Evolutionary conservation across 495 filamentous ascomycete species (phyloP), one percentile per base, ranked within the genome.

Genomic region (Saxophila tyrrhenica): DNA sequence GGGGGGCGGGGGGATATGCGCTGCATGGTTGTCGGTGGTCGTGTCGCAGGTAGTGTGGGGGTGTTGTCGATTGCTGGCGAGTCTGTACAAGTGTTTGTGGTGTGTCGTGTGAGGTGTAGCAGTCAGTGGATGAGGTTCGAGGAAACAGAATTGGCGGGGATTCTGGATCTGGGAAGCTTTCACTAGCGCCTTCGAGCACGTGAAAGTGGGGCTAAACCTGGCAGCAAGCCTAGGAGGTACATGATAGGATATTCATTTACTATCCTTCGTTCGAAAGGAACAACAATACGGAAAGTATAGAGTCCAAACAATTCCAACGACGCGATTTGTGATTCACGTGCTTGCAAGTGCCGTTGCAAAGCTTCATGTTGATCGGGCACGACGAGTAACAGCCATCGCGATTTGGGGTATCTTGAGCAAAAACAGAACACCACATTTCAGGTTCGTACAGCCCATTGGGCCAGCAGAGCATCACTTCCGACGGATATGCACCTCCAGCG

Each of bases 401-500:
- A 5, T 35, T n/a, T 44, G 8, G 51, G 51, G 51, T 53, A 53
- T 53, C 51, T 53, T 17, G 13, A 19, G 32, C 21, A 39, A 21
- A 39, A 25, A 38, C 22, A 19, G 10, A 39, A 41, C 2, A 19
- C 13, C 38, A 32, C 48, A 51, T 39, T 39, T 24, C 15, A 10
- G 29, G 13, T 11, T 47, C 44, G n/a, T n/a, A n/a, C n/a, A n/a
- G n/a, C n/a, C n/a, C n/a, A n/a, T n/a, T n/a, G n/a, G n/a, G n/a
- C n/a, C n/a, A n/a, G n/a, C n/a, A 44, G n/a, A 3, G 24, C 13
- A 3, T 64, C 51, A 64, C 48, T 56, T 59, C 22, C 62, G 48
- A 20, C 55, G 56, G 17, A 64, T 50, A 2, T 50, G 50, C 21
- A 65, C 57, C 50, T 65, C 62, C 3, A 65, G 38, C 53, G 62